phyloP scores from a whole-genome alignment of 2,329 filamentous ascomycete genomes.

The Botryosphaeria dothidea region DNA sequence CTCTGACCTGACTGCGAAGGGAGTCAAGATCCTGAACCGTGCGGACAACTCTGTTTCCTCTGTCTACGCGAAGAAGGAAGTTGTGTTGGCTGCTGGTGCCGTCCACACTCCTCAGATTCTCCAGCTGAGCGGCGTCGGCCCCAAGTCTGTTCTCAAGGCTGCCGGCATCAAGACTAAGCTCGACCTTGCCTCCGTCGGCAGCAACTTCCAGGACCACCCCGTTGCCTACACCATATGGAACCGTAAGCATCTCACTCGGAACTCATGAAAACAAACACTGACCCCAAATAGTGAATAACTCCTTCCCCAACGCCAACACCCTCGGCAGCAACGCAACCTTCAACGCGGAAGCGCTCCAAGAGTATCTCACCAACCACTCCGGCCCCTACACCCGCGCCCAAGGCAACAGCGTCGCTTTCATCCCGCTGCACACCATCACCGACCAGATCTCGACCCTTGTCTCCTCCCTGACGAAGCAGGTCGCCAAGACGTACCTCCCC shows the following conservation, averaged over 20 bases:
- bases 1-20: not conserved
- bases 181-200: conserved; percentile 25
- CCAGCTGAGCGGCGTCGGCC: conserved; percentile 33
- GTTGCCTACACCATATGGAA: not conserved
- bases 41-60: conserved; percentile 20
- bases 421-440: conserved; percentile 23
- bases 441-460: conserved; percentile 16
- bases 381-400: conserved; percentile 8
- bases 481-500: conserved; percentile 27
- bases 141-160: conserved; percentile 25
- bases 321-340: not conserved
- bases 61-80: conserved; percentile 27
- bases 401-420: conserved; percentile 23
- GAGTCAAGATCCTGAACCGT: conserved; percentile 6
- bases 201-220: conserved; percentile 22
- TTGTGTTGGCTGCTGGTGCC: conserved; percentile 29
- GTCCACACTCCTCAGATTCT: conserved; percentile 32
- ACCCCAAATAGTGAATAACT: not conserved
- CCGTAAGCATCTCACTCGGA: not conserved
- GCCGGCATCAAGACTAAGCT: conserved; percentile 26
- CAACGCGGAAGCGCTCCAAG: not conserved
- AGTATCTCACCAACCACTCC: not conserved
- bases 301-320: conserved; percentile 1
- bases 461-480: conserved; percentile 24
- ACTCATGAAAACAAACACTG: not conserved